Evolutionary conservation across 352 stramenopile species (phyloP), one percentile per base, ranked within the genome.

Genomic region (Globisporangium ultimum): DNA sequence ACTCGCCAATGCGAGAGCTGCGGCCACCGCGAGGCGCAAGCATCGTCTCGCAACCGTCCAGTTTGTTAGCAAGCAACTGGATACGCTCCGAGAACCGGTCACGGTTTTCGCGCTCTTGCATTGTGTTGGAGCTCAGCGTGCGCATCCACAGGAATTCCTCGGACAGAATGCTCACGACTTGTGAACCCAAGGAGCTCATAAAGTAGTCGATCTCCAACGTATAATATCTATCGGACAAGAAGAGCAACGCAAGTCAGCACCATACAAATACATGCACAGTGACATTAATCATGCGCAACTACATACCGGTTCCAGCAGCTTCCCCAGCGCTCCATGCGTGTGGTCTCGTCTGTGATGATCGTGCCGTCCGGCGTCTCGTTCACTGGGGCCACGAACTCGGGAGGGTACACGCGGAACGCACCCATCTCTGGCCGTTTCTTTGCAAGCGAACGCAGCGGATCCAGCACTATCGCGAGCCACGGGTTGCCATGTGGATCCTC

Each of bases 381-480:
- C 21, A 90, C 58, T 22, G 89, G 86, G 2, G 89, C 79, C 13
- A 80, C 93, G 70, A 98, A 99, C 70, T 99, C 97, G 0, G 96
- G 97, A 22, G 96, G 96, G 68, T 98, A 99, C 2, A 97, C 96
- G 5, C 97, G 93, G 76, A 99, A 99, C 1, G 97, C 97, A 14
- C 97, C 97, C 64, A 99, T 89, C 69, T 99, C 94, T 1, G 94
- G 91, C 0, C 83, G 78, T 41, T 95, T 95, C 72, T 98, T 96
- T 17, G 93, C 89, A 17, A 98, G 71, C 48, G 90, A 98, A 18
- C 96, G 85, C 40, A 99, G 69, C 7, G 97, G 97, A 82, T 99
- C 97, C 10, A 99, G 80, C 28, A 99, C 97, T 58, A 99, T 98
- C 4, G 96, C 97, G 20, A 99, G 85, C 84, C 97, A 99, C 17